Evolutionary conservation across 2,329 filamentous ascomycete genomes (phyloP), one percentile per base, ranked within the genome.

Genomic region (Apiospora sp.): DNA sequence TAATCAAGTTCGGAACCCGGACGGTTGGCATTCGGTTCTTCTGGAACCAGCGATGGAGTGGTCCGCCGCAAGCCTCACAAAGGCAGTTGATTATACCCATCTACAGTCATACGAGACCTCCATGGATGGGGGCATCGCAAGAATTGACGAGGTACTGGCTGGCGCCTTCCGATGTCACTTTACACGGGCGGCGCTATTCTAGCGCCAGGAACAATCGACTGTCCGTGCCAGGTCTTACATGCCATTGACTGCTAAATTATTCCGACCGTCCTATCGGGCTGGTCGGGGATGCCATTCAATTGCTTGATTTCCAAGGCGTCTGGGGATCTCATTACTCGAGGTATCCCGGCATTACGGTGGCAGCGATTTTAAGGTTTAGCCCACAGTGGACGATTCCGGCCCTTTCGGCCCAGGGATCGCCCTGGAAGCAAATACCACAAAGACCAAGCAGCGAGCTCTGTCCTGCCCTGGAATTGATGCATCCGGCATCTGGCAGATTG

Each of bases 301-400:
- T 34, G 27, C 30, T 22, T 61, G 54, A 16, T 37, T 61, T 19
- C 10, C 37, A 41, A 41, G 8, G 37, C 37, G 37, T 41, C 19
- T 34, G 19, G 30, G 8, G 16, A 30, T 30, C 19, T 10, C 8
- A 30, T 12, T 37, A 22, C 54, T 22, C 12, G 19, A 37, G 30
- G 54, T 10, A 61, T 61, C 54, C 54, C 27, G 19, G 54, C 14
- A 58, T 6, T 27, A 30, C 54, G 27, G 54, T 58, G 54, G 54
- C 27, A 61, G 54, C 54, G 27, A 34, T n/a, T 30, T 61, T 61
- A 61, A 61, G 54, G 54, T 61, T 61, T 61, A 34, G 34, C 34
- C 54, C 54, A 61, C 54, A 37, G 30, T 61, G 54, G 30, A 61
- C 34, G 27, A 37, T 61, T 61, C 54, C 30, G 54, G 30, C 54